These are phyloP conservation scores for Xylaria hypoxylon DNA, from an alignment of 2,329 filamentous ascomycete species.

Conservation along the genomic window DNA sequence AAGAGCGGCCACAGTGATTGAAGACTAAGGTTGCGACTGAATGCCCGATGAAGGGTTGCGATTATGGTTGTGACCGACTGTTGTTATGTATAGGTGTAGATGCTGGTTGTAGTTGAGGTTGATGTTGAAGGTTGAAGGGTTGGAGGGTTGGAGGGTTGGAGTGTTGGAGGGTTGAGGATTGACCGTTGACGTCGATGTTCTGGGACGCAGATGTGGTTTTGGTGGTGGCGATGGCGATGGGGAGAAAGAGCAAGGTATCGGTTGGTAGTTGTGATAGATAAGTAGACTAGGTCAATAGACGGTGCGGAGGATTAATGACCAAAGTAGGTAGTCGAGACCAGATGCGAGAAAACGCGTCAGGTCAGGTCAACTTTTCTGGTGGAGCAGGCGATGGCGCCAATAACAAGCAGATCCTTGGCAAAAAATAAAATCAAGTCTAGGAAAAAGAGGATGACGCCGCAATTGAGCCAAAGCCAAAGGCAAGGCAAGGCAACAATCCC, in stretches of 20 bases:
- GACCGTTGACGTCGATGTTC: constrained; percentile 10
- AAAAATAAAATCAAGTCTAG: constrained; percentile 4
- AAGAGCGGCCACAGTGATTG: constrained; percentile 19
- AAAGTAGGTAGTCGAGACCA: constrained; percentile 29
- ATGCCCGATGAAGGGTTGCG: constrained; percentile 8
- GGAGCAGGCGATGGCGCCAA: constrained; percentile 44
- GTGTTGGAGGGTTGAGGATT: not conserved
- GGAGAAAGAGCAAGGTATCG: constrained; percentile 27
- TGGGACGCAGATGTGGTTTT: not conserved
- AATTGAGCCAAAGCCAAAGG: constrained; percentile 22
- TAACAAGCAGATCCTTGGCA: constrained; percentile 40
- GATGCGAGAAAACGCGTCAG: constrained; percentile 49
- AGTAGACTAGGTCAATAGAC: constrained; percentile 28
- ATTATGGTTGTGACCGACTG: constrained; percentile 8
- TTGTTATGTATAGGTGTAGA: constrained; percentile 26
- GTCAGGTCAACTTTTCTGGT: constrained; percentile 44
- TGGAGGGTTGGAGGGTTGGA: not conserved
- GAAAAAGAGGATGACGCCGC: constrained; percentile 13
- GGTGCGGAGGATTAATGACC: constrained; percentile 35
- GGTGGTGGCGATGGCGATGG: constrained; percentile 20
- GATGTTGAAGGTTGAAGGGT: not conserved
- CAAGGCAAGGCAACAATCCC: not conserved
- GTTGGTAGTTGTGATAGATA: constrained; percentile 37
- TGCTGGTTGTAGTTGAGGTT: constrained; percentile 18
- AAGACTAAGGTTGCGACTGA: constrained; percentile 1